Base-by-base conservation (phyloP, 2,329 filamentous ascomycete species). In the Hypoxylon sp. region DNA sequence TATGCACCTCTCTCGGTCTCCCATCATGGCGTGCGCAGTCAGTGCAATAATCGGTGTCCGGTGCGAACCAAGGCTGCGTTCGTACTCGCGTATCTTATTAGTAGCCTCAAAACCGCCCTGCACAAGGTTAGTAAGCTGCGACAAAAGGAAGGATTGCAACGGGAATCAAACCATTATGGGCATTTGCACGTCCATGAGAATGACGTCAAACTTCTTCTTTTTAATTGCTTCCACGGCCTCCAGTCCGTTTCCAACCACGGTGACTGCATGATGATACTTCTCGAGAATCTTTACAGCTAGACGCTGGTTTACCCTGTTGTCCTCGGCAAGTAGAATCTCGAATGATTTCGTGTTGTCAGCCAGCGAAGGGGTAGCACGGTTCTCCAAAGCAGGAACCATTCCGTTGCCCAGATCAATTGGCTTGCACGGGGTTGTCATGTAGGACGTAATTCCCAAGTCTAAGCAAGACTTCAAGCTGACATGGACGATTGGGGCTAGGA, bases 121-220 rank as follows among this genome's bases (percentile, higher is more conserved):
- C 52, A 34, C 37, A 55, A 48, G 26, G 46, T 72, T 67, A 68
- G 53, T 61, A 50, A 48, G 13, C 19, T 22, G 34, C n/a, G 41
- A 59, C 52, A 17, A 15, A 22, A 32, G 17, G 60, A 37, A 60
- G 17, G 41, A 53, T 34, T 54, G 46, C 39, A 26, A 44, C 34
- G 68, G 65, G 54, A n/a, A 32, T 63, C 87, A 81, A 80, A 91
- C 89, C 94, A 98, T 98, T 73, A 98, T 91, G n/a, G 95, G 95
- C 95, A 99, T 99, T 77, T 98, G 95, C 17, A 99, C 95, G 75
- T 99, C 95, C 95, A 99, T 99, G 50, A 99, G 85, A 68, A 99
- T 95, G 65, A 97, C 92, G 77, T 99, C 95, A 76, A 96, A 99
- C 75, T 92, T 91, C 80, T 91, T 94, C 76, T 90, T 88, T 83